A percentile compares a stretch with the other conserved stretches of the same genome.
These are phyloP conservation scores for Iris pallida DNA, from an alignment of 116 monocot genomes.

Conservation along the genomic window DNA sequence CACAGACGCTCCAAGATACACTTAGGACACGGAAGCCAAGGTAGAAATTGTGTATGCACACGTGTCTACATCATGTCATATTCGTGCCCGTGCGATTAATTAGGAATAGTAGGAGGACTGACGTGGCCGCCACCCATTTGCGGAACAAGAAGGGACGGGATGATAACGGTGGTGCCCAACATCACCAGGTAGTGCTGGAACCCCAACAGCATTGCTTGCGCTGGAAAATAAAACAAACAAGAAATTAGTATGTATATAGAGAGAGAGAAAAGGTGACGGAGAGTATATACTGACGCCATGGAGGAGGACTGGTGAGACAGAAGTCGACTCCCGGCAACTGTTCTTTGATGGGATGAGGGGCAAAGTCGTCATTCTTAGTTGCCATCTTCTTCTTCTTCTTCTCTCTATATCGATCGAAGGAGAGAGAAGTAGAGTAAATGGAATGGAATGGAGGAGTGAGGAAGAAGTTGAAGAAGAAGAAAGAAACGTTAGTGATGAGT, in stretches of 20 bases:
- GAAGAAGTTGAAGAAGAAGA: too few species aligned
- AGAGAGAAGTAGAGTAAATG: too few species aligned
- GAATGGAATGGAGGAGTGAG: too few species aligned
- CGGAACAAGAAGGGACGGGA: slow-evolving; percentile 71
- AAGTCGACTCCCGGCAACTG: slow-evolving; percentile 74
- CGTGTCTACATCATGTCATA: too few species aligned
- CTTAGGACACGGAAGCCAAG: too few species aligned
- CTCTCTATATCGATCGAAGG: too few species aligned
- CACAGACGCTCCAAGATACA: too few species aligned
- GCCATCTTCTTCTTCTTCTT: not conserved
- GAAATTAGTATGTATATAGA: too few species aligned
- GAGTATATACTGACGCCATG: slow-evolving; percentile 53
- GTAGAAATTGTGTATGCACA: too few species aligned
- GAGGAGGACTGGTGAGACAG: slow-evolving; percentile 83
- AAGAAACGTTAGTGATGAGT: too few species aligned
- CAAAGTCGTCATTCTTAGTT: slow-evolving; percentile 58
- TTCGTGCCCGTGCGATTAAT: too few species aligned
- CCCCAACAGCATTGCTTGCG: slow-evolving; percentile 43
- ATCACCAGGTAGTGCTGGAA: slow-evolving; percentile 92
- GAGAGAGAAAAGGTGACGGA: too few species aligned
- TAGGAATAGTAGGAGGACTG: not conserved
- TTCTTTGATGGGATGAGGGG: slow-evolving; percentile 67
- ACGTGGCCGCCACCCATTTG: slow-evolving; percentile 83
- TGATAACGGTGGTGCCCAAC: slow-evolving; percentile 69
- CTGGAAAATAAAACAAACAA: slow-evolving; percentile 30